phyloP scores from a whole-genome alignment of 2,329 filamentous ascomycete species.

The Xylaria sp. region DNA sequence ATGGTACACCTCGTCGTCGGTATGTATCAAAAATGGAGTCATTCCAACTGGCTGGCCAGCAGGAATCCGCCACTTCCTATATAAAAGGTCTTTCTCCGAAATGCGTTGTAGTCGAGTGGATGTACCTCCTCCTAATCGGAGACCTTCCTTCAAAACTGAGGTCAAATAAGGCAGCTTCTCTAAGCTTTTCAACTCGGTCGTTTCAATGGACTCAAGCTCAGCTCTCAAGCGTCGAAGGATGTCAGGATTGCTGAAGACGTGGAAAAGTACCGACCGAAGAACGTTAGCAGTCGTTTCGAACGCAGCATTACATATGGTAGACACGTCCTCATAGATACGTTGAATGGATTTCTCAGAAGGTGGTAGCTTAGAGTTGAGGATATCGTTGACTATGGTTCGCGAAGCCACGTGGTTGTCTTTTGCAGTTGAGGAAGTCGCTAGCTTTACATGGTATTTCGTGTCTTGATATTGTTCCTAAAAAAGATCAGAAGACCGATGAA shows the following conservation, averaged over 20 bases:
- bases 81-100: conserved; percentile 22
- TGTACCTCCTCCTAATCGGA: conserved; percentile 15
- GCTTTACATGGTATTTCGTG: conserved; percentile 1
- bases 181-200: conserved; percentile 4
- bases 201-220: conserved; percentile 15
- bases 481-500: neutral
- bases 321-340: conserved; percentile 27
- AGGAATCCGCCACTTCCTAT: conserved; percentile 14
- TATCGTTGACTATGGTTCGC: conserved; percentile 35
- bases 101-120: conserved; percentile 21
- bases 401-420: neutral
- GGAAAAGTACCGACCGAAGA: conserved; percentile 14
- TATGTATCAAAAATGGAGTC: conserved; percentile 24
- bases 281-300: conserved; percentile 37
- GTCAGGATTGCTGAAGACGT: conserved; percentile 34
- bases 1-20: conserved; percentile 9
- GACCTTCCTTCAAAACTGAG: conserved; percentile 52
- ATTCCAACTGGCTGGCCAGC: conserved; percentile 25
- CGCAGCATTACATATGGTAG: conserved; percentile 31
- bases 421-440: neutral
- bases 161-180: conserved; percentile 53
- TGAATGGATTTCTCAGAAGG: conserved; percentile 29
- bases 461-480: conserved; percentile 18
- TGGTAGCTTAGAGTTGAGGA: conserved; percentile 32
- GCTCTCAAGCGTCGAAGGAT: conserved; percentile 34